Evolutionary conservation across 225 moss, liverwort and hornwort species (phyloP).

Genomic region (Polytrichum formosum): DNA sequence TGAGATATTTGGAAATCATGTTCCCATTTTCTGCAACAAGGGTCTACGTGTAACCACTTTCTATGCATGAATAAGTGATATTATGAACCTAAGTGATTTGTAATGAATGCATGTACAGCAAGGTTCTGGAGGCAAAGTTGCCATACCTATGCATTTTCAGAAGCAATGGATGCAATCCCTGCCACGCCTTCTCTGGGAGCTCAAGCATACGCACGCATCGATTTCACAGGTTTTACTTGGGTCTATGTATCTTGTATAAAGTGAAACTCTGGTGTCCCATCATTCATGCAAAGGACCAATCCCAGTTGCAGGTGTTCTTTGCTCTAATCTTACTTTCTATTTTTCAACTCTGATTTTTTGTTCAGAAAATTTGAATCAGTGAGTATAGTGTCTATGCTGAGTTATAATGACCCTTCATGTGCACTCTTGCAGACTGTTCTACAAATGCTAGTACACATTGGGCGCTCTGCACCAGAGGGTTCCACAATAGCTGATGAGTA

Average conservation of each 20-base stretch:
- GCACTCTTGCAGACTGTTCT: slow-evolving; percentile 67
- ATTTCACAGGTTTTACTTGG: slow-evolving; percentile 55
- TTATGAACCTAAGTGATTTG: slow-evolving; percentile 5
- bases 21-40: too few relatives aligned
- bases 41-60: too few relatives aligned
- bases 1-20: too few relatives aligned
- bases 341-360: not conserved
- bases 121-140: slow-evolving; percentile 22
- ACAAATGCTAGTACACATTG: slow-evolving; percentile 86
- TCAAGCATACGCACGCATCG: slow-evolving; percentile 70
- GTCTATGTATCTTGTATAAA: not conserved
- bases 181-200: slow-evolving; percentile 91
- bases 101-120: slow-evolving; percentile 33
- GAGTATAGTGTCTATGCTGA: not conserved
- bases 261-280: too few relatives aligned
- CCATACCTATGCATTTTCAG: slow-evolving; percentile 62
- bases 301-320: too few relatives aligned
- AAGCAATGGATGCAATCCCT: slow-evolving; percentile 84
- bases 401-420: slow-evolving; percentile 1
- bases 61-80: too few relatives aligned
- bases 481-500: slow-evolving; percentile 65
- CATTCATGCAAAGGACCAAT: too few relatives aligned
- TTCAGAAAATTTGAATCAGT: too few relatives aligned
- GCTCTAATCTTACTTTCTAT: too few relatives aligned
- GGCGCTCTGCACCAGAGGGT: slow-evolving; percentile 73